These are phyloP conservation scores for Biscogniauxia mediterranea DNA, from an alignment of 2,329 filamentous ascomycete species.

Conservation along the genomic window DNA sequence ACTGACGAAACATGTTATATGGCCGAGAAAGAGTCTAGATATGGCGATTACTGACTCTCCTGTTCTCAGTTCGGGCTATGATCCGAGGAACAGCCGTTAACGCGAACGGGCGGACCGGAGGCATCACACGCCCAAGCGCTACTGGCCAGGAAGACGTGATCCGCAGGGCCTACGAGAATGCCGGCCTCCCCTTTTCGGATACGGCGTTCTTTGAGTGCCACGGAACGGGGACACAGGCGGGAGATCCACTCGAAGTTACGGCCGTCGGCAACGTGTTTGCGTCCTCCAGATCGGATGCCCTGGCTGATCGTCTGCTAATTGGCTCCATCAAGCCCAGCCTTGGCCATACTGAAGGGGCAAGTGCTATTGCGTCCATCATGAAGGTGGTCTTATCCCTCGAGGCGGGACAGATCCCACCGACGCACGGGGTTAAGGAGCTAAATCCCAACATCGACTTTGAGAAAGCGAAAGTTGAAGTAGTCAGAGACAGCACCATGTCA, in stretches of 20 bases:
- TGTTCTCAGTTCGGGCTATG: constrained; percentile 15
- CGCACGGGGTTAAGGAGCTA: constrained; percentile 17
- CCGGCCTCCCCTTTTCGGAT: constrained; percentile 13
- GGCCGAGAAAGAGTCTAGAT: no score
- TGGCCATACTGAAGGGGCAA: constrained; percentile 27
- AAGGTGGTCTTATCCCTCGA: constrained; percentile 27
- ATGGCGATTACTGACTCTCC: background rate
- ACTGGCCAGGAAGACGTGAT: constrained; percentile 23
- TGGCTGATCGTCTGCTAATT: constrained; percentile 16
- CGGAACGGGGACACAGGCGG: constrained; percentile 39
- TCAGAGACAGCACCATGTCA: constrained; percentile 6
- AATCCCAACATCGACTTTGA: constrained; percentile 28
- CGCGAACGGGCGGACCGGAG: constrained; percentile 21
- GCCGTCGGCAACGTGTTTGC: constrained; percentile 28
- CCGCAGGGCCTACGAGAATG: constrained; percentile 19
- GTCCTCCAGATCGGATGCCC: constrained; percentile 12
- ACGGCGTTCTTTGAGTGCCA: constrained; percentile 23
- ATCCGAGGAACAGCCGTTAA: constrained; percentile 24
- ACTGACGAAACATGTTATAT: no score
- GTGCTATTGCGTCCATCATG: constrained; percentile 24
- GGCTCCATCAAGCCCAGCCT: constrained; percentile 23
- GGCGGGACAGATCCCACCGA: constrained; percentile 28
- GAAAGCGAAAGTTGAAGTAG: constrained; percentile 16
- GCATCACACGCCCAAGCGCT: constrained; percentile 21
- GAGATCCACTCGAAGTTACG: constrained; percentile 39